Evolutionary conservation across 2,329 filamentous ascomycete species (phyloP).

Genomic region (Graphiopsis chlorocephala): DNA sequence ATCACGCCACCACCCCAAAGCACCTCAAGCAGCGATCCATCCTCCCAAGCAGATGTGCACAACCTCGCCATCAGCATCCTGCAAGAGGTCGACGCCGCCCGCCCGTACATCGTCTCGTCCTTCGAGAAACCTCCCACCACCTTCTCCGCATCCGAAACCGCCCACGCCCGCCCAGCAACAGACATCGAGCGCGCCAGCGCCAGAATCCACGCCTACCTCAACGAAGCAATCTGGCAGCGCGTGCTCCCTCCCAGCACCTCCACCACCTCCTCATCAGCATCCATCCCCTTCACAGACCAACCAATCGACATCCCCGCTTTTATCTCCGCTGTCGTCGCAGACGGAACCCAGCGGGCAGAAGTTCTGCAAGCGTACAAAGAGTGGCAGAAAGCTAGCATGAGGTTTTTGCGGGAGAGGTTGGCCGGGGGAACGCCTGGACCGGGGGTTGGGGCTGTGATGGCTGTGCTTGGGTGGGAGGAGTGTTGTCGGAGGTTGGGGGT

Average conservation of each 20-base stretch:
- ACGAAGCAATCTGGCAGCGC: conserved; percentile 9
- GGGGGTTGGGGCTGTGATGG: conserved; percentile 53
- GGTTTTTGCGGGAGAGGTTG: conserved; percentile 57
- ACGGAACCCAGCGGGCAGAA: conserved; percentile 13
- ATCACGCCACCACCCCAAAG: conserved; percentile 15
- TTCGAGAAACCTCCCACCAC: background rate
- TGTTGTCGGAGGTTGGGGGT: conserved; percentile 39
- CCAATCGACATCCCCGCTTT: conserved; percentile 14
- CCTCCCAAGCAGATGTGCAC: conserved; percentile 13
- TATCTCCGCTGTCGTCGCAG: conserved; percentile 7
- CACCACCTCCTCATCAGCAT: too few species aligned
- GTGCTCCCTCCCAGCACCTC: background rate
- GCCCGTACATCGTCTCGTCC: background rate
- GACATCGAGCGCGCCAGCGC: conserved; percentile 12
- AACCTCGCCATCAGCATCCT: conserved; percentile 6
- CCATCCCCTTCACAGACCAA: conserved; percentile 20
- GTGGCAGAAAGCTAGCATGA: conserved; percentile 44
- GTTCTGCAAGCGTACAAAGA: conserved; percentile 23
- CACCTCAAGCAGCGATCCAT: background rate
- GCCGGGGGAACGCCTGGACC: conserved; percentile 54
- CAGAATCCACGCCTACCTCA: conserved; percentile 13
- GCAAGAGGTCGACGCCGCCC: background rate
- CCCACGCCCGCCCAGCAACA: conserved; percentile 6
- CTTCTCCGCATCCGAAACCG: background rate
- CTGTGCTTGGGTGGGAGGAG: conserved; percentile 54